Percentiles rank a stretch among this genome's conserved stretches.
These are phyloP conservation scores for Schizosaccharomyces japonicus DNA, from an alignment of 805 yeast genomes.

Conservation along the genomic window DNA sequence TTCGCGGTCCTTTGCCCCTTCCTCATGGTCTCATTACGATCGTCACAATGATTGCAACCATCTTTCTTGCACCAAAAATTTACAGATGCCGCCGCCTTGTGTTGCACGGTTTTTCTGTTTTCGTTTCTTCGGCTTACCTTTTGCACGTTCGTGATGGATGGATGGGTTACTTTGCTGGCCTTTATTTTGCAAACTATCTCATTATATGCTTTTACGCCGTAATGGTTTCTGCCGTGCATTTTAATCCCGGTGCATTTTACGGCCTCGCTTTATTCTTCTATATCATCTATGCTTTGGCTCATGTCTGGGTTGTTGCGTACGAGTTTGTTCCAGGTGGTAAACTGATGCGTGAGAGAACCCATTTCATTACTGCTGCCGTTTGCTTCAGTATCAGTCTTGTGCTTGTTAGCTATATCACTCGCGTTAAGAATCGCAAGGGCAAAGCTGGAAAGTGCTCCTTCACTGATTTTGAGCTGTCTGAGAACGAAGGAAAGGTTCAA, in stretches of 20 bases:
- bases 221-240: slow-evolving; percentile 14
- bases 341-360: slow-evolving; percentile 68
- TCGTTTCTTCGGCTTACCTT: slow-evolving; percentile 27
- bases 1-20: slow-evolving; percentile 67
- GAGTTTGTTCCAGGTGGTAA: slow-evolving; percentile 95
- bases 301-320: slow-evolving; percentile 93
- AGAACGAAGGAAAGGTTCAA: no score
- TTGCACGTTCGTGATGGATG: slow-evolving; percentile 36
- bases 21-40: slow-evolving; percentile 54
- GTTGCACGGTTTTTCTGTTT: slow-evolving; percentile 13
- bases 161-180: slow-evolving; percentile 55
- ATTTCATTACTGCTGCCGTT: slow-evolving; percentile 38
- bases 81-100: not conserved
- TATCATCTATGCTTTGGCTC: slow-evolving; percentile 42
- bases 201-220: slow-evolving; percentile 16
- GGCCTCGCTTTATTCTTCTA: slow-evolving; percentile 24
- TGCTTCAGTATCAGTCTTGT: slow-evolving; percentile 15
- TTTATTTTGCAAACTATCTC: slow-evolving; percentile 35
- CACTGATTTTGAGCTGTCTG: not conserved
- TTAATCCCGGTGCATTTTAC: slow-evolving; percentile 27
- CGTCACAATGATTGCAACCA: slow-evolving; percentile 33
- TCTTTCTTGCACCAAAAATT: slow-evolving; percentile 20
- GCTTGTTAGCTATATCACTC: not conserved
- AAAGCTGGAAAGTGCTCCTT: not conserved
- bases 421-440: not conserved